Percentiles rank a stretch among this genome's conserved stretches.
These are phyloP conservation scores for Penicillium freii DNA, from an alignment of 2,329 filamentous ascomycete species.

Conservation along the genomic window DNA sequence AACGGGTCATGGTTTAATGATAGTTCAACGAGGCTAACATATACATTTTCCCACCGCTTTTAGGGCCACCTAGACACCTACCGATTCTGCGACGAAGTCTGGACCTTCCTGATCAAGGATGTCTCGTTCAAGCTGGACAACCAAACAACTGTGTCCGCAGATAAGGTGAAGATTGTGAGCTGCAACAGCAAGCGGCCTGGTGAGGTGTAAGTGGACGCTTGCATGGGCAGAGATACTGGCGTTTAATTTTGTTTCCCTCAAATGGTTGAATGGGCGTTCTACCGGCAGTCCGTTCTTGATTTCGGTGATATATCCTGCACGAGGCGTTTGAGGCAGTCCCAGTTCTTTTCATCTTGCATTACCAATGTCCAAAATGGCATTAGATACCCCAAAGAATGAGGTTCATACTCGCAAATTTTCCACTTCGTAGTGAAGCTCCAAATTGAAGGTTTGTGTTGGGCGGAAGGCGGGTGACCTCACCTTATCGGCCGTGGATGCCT, in stretches of 20 bases:
- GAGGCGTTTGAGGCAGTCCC: conserved; percentile 4
- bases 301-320: conserved; percentile 6
- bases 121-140: conserved; percentile 98
- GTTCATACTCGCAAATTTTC: neutral
- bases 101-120: conserved; percentile 98
- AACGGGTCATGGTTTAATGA: neutral
- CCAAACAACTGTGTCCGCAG: conserved; percentile 69
- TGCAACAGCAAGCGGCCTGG: conserved; percentile 85
- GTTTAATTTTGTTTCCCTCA: conserved; percentile 11
- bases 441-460: neutral
- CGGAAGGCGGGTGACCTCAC: conserved; percentile 20
- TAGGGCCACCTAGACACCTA: conserved; percentile 97
- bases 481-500: conserved; percentile 17
- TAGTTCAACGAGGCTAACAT: conserved; percentile 14
- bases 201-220: conserved; percentile 41
- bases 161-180: conserved; percentile 97
- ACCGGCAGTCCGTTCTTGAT: conserved; percentile 9
- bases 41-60: conserved; percentile 8
- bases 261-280: conserved; percentile 18
- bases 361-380: conserved; percentile 11
- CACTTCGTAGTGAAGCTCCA: neutral
- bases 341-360: conserved; percentile 11
- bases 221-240: conserved; percentile 7
- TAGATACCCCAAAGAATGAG: conserved; percentile 22
- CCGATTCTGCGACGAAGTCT: conserved; percentile 98